Base-by-base conservation (phyloP, 768 basidiomycete species). In the Phlegmacium glaucopus region DNA sequence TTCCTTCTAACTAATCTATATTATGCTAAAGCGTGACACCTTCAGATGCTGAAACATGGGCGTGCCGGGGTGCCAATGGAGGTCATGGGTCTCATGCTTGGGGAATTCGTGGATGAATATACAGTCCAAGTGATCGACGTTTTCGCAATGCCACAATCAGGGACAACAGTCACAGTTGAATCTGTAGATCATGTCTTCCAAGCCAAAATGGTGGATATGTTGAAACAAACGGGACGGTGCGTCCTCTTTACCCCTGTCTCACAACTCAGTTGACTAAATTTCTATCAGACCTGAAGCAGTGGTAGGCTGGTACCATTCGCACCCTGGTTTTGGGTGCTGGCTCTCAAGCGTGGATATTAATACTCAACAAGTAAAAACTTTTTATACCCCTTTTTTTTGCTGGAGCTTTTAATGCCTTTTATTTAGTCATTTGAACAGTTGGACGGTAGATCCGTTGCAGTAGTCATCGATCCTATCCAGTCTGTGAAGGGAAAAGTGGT, bases 241-340 rank as follows among this genome's bases (percentile, higher is more conserved):
- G 85, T 45, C 51, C 67, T 36, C 52, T 39, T 40, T 48, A 51
- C 42, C 22, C 42, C 51, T 47, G 42, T 49, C 29, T 40, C 37
- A 53, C 56, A 27, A 45, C 43, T 36, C 44, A 38, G 45, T 39
- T 43, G 11, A 40, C 27, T 28, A 17, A 41, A 29, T 12, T 32
- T 45, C 43, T 49, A 50, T 55, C 42, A 85, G 94, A 58, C 90
- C 95, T 27, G 96, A 98, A 74, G 90, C 87, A 84, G 96, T 98
- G 5, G 96, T 99, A 1, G 96, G 96, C 4, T 99, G 96, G 96
- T 99, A 99, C 62, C 96, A 99, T 69, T 98, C 96, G 32, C 96
- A 99, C 75, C 96, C 96, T 46, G 96, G 96, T 30, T 99, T 98
- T 68, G 96, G 96, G 4, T 99, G 96, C 66, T 99, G 96, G 96